These are phyloP conservation scores for Trichoderma hamatum DNA, from an alignment of 2,329 filamentous ascomycete species.

Conservation along the genomic window DNA sequence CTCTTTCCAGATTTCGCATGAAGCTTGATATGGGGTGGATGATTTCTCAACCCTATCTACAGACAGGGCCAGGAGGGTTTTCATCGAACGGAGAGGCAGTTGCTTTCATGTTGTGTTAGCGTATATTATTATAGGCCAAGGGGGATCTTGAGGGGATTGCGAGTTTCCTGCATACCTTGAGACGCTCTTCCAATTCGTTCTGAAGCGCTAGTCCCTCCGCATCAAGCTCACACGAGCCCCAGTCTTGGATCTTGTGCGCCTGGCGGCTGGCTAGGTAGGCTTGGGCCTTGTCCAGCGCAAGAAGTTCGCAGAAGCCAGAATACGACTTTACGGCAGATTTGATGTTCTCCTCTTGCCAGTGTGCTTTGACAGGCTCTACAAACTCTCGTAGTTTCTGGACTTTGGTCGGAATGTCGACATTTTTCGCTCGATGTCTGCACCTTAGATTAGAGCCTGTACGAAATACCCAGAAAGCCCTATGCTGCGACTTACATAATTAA, in stretches of 20 bases:
- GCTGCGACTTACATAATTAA: constrained; percentile 73
- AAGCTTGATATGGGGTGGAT: constrained; percentile 72
- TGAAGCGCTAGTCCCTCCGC: constrained; percentile 79
- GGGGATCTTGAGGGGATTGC: too few species aligned
- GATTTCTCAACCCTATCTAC: constrained; percentile 83
- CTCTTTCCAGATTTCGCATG: constrained; percentile 82
- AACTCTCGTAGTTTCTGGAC: constrained; percentile 74
- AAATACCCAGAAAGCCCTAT: background rate
- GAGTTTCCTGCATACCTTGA: constrained; percentile 55
- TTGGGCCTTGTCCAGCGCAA: constrained; percentile 79
- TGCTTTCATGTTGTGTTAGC: constrained; percentile 46
- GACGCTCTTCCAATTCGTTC: constrained; percentile 73
- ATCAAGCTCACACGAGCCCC: constrained; percentile 78
- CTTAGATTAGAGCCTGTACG: constrained; percentile 18
- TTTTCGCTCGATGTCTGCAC: constrained; percentile 74
- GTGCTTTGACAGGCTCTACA: constrained; percentile 75
- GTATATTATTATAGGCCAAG: background rate
- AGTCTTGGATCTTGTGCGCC: constrained; percentile 78
- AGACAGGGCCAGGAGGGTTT: constrained; percentile 88
- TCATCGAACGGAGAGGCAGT: constrained; percentile 82
- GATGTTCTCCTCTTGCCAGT: constrained; percentile 76
- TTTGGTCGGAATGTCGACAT: constrained; percentile 71
- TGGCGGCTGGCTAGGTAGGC: constrained; percentile 74
- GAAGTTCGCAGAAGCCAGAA: constrained; percentile 73
- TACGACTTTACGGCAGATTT: constrained; percentile 73